Evolutionary conservation across 192 early-diverging fungal genomes (phyloP).

Genomic region (Backusella morwellensis): DNA sequence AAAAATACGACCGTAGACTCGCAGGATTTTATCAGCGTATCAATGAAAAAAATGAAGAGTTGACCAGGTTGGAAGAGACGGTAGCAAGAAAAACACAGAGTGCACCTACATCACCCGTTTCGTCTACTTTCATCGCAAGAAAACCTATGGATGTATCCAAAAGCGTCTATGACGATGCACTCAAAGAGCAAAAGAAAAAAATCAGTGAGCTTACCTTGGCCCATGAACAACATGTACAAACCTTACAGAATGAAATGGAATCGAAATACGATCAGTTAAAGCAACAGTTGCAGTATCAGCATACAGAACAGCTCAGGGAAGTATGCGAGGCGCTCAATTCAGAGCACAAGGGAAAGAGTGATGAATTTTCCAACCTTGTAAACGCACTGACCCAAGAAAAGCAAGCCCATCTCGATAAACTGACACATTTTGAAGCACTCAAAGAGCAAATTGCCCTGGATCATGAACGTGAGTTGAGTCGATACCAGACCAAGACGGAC

Average conservation of each 20-base stretch:
- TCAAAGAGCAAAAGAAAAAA: not conserved
- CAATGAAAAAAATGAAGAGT: not conserved
- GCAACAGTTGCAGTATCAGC: not conserved
- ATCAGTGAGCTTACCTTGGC: not conserved
- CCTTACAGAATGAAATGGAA: not conserved
- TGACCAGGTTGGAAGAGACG: not conserved
- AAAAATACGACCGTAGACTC: constrained; percentile 5
- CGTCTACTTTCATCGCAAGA: not conserved
- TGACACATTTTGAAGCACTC: not conserved
- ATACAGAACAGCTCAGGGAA: not conserved
- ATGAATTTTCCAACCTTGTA: not conserved
- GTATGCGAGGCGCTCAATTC: not conserved
- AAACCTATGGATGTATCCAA: not conserved
- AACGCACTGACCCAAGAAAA: not conserved
- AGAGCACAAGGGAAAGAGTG: not conserved
- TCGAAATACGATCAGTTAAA: not conserved
- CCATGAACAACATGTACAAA: not conserved
- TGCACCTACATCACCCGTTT: constrained; percentile 5
- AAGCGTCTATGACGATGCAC: not conserved
- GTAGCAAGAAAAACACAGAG: not conserved
- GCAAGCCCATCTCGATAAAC: not conserved
- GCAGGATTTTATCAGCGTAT: not conserved
- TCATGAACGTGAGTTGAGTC: not conserved
- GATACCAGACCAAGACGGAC: not conserved
- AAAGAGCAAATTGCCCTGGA: constrained; percentile 3